Conservation (phyloP, 2,329 filamentous ascomycete genomes). For the Xylariales sp. region DNA sequence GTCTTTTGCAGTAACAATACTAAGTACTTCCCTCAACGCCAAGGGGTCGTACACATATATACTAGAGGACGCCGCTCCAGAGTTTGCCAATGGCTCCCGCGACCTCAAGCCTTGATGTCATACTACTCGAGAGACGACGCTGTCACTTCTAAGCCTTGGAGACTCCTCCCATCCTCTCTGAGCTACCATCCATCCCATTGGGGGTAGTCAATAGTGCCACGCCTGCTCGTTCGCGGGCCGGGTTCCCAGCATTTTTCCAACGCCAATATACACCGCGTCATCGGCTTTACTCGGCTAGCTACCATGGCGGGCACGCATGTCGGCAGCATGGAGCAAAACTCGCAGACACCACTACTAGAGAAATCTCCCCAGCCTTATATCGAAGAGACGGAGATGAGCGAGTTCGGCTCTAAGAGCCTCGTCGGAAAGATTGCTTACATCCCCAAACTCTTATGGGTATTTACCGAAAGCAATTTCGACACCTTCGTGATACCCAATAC, state of each 20-base stretch:
- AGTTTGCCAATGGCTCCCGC: constrained; percentile 3
- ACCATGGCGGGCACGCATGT: constrained; percentile 21
- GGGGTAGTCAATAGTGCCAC: constrained; percentile 11
- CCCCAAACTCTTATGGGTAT: constrained; percentile 40
- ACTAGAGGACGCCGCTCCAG: constrained; percentile 10
- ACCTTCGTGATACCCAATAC: constrained; percentile 50
- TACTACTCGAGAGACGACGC: constrained; percentile 13
- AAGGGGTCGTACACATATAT: constrained; percentile 28
- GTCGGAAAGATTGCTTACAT: constrained; percentile 32
- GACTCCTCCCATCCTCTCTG: constrained; percentile 16
- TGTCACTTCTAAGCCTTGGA: constrained; percentile 12
- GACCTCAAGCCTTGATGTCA: constrained; percentile 24
- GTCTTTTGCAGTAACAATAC: constrained; percentile 2
- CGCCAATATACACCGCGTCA: constrained; percentile 6
- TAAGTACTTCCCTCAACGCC: constrained; percentile 1
- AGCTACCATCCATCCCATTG: neutral
- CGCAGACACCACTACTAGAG: constrained; percentile 31
- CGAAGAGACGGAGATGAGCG: constrained; percentile 24
- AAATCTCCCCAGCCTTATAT: constrained; percentile 18
- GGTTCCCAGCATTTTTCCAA: constrained; percentile 1
- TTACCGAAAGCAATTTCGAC: constrained; percentile 51
- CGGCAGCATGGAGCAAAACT: constrained; percentile 10
- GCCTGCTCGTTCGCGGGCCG: neutral
- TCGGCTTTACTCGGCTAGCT: neutral
- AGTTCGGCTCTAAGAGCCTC: constrained; percentile 35